These are phyloP conservation scores for Lodderomyces elongisporus DNA, from an alignment of 1,139 yeast species.

Conservation along the genomic window DNA sequence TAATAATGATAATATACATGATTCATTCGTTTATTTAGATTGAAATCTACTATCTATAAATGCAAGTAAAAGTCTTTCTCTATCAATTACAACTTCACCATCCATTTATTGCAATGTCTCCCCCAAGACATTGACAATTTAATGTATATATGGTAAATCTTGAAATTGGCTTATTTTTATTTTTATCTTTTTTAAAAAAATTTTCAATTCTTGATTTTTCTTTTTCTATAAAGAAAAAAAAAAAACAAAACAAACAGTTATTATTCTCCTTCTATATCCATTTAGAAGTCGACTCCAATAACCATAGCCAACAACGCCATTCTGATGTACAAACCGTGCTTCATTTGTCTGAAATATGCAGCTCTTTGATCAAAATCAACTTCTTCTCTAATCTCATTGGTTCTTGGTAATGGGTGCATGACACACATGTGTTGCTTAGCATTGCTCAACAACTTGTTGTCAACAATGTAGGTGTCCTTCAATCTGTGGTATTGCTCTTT, in stretches of 20 bases:
- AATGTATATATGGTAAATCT: neutral
- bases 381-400: constrained; percentile 93
- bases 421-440: constrained; percentile 99
- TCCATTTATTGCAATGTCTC: too few relatives aligned
- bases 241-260: too few relatives aligned
- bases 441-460: constrained; percentile 81
- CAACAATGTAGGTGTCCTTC: constrained; percentile 89
- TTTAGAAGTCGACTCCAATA: constrained; percentile 69
- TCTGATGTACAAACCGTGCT: constrained; percentile 95
- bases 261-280: too few relatives aligned
- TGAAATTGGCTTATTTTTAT: neutral
- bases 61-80: too few relatives aligned
- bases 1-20: too few relatives aligned
- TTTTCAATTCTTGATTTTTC: too few relatives aligned
- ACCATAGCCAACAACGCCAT: constrained; percentile 99
- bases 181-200: too few relatives aligned
- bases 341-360: constrained; percentile 98
- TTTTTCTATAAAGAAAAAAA: too few relatives aligned
- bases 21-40: too few relatives aligned
- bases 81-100: too few relatives aligned
- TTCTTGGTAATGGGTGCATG: constrained; percentile 98
- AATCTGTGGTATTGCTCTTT: constrained; percentile 75
- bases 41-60: too few relatives aligned
- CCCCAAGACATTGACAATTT: constrained; percentile 3
- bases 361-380: constrained; percentile 99